phyloP scores from a whole-genome alignment of 371 early-diverging fungal genomes.

The Lichtheimia ramosa region DNA sequence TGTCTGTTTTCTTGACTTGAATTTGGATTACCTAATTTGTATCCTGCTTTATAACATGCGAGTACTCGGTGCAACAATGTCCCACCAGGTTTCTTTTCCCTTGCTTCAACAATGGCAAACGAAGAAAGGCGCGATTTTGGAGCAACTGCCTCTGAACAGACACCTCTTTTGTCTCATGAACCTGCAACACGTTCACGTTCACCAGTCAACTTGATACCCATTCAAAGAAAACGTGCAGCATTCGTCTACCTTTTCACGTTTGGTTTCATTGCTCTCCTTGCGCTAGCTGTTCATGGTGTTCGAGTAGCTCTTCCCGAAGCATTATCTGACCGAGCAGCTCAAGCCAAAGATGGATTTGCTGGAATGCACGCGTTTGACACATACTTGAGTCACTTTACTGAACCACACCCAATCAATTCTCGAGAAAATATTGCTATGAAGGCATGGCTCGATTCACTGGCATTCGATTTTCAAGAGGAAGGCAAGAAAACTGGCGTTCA shows the following conservation, averaged over 20 bases:
- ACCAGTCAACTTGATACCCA: too few species aligned
- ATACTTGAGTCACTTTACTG: conserved; percentile 50
- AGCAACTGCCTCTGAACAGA: conserved; percentile 14
- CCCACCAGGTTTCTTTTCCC: background rate
- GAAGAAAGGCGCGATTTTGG: conserved; percentile 1
- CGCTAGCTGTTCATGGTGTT: conserved; percentile 15
- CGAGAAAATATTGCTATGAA: conserved; percentile 42
- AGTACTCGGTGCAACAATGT: too few species aligned
- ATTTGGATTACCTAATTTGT: too few species aligned
- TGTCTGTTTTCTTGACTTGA: too few species aligned
- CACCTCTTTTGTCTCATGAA: background rate
- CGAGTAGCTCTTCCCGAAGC: conserved; percentile 43
- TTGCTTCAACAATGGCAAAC: conserved; percentile 1
- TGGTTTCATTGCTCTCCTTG: conserved; percentile 16
- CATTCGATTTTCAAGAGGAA: conserved; percentile 35
- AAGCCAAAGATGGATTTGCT: conserved; percentile 30
- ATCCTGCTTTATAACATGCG: too few species aligned
- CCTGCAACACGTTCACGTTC: too few species aligned
- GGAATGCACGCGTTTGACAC: conserved; percentile 53
- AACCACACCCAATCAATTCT: conserved; percentile 56
- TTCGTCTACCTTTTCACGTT: conserved; percentile 8
- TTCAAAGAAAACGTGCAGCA: too few species aligned
- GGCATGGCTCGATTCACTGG: conserved; percentile 33
- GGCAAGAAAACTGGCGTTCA: conserved; percentile 30
- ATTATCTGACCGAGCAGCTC: conserved; percentile 44